phyloP scores from a whole-genome alignment of 106 monocot genomes.

The Dactylorhiza incarnata region DNA sequence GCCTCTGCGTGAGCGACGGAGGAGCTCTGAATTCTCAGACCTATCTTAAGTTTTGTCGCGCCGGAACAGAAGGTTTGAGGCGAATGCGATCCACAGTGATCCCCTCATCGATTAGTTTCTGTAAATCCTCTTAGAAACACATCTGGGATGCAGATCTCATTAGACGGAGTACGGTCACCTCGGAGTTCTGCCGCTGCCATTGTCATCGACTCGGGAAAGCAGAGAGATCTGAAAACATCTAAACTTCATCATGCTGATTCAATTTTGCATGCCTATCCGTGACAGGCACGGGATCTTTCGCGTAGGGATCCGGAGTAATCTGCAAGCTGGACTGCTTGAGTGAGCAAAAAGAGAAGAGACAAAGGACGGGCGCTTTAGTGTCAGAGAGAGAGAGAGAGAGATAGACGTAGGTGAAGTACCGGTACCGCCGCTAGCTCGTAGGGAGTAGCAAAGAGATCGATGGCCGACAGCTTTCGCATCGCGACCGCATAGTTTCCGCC shows the following conservation, averaged over 20 bases:
- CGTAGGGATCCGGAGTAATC: not conserved
- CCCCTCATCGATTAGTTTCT: not conserved
- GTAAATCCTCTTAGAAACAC: not conserved
- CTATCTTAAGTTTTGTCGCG: not conserved
- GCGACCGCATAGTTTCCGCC: not conserved
- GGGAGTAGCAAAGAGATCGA: not conserved
- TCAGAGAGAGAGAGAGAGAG: not conserved
- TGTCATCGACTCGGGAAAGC: not conserved
- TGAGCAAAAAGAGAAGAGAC: not conserved
- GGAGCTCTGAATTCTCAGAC: not conserved
- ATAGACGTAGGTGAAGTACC: not conserved
- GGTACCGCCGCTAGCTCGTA: not conserved
- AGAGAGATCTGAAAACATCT: not conserved
- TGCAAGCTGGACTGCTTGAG: not conserved
- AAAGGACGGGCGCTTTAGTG: not conserved
- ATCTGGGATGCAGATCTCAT: not conserved
- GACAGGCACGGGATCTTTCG: not conserved
- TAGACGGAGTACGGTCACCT: not conserved
- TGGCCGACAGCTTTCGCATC: constrained; percentile 7
- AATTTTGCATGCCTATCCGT: not conserved
- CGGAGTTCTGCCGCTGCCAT: not conserved
- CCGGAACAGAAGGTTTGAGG: not conserved
- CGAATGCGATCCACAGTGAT: not conserved
- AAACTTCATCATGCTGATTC: constrained; percentile 1
- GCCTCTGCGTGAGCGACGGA: not conserved